A percentile compares a stretch with the other conserved stretches of the same genome.
Conservation (phyloP, 2,329 filamentous ascomycete genomes). For the Ophiostoma montium region DNA sequence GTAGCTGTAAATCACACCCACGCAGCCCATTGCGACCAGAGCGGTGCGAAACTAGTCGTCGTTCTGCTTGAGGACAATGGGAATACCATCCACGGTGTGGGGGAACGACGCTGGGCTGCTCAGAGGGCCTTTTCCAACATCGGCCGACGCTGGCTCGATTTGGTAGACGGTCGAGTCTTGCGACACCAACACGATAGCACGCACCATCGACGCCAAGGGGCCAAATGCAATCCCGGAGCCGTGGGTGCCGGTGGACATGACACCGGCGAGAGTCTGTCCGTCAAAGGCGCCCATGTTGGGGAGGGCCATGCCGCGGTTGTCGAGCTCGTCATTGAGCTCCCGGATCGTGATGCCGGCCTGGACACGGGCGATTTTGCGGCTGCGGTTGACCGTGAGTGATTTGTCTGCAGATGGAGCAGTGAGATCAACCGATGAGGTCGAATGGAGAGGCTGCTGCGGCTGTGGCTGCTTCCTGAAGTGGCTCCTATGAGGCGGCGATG, state of each 20-base stretch:
- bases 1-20: conserved; percentile 17
- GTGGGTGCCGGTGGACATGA: conserved; percentile 16
- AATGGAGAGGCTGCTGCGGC: background rate
- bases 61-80: conserved; percentile 14
- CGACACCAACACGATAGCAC: conserved; percentile 15
- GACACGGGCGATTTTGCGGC: conserved; percentile 12
- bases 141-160: conserved; percentile 13
- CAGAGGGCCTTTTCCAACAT: conserved; percentile 9
- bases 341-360: conserved; percentile 16
- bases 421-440: background rate
- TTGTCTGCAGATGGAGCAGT: background rate
- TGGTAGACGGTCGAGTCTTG: conserved; percentile 16
- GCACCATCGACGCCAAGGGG: conserved; percentile 13
- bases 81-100: conserved; percentile 10
- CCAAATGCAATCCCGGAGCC: conserved; percentile 15
- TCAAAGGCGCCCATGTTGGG: conserved; percentile 17
- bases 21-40: conserved; percentile 16
- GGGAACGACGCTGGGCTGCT: conserved; percentile 14
- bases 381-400: conserved; percentile 4
- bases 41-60: conserved; percentile 16
- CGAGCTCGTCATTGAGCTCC: conserved; percentile 16
- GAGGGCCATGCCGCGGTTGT: conserved; percentile 14
- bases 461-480: background rate
- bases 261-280: conserved; percentile 16
- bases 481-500: background rate